Percentiles rank a stretch among this genome's conserved stretches.
phyloP scores from a whole-genome alignment of 2,329 filamentous ascomycete species.

The Alternaria novae-zelandiae region DNA sequence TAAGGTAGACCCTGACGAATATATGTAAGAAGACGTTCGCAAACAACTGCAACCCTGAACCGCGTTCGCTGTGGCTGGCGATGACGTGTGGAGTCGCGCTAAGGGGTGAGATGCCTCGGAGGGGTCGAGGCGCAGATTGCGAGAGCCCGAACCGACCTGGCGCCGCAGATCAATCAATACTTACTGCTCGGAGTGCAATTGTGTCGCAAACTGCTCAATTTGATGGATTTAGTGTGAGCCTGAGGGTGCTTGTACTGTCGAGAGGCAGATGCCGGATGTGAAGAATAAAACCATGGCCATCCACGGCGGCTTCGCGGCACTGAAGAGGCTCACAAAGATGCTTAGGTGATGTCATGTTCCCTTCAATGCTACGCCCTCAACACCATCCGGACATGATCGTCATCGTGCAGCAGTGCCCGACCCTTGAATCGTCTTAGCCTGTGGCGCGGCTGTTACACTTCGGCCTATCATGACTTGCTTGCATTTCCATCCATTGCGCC shows the following conservation, averaged over 20 bases:
- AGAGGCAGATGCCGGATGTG: neutral
- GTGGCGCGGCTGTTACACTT: constrained; percentile 10
- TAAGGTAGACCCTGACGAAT: constrained; percentile 10
- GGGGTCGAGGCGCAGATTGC: constrained; percentile 26
- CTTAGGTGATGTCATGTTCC: constrained; percentile 22
- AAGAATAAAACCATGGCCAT: neutral
- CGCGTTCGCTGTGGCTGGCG: constrained; percentile 20
- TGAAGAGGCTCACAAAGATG: neutral
- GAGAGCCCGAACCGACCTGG: constrained; percentile 17
- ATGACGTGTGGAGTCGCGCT: constrained; percentile 26
- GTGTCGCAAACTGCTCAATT: neutral
- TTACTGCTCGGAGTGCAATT: neutral
- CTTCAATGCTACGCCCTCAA: constrained; percentile 7
- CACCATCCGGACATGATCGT: constrained; percentile 15
- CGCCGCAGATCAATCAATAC: constrained; percentile 21
- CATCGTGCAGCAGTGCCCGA: constrained; percentile 19
- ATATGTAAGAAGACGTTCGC: constrained; percentile 11
- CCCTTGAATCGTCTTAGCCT: constrained; percentile 11
- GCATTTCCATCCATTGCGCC: neutral
- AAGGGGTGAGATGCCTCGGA: constrained; percentile 9
- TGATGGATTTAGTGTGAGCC: neutral
- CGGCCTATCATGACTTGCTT: constrained; percentile 6
- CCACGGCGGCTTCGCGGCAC: constrained; percentile 16
- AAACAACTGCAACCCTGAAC: constrained; percentile 9
- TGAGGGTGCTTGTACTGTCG: neutral